Percentiles rank a stretch among this genome's conserved stretches.
Conservation (phyloP, 208 protist genomes). For the Leishmania aethiopica region DNA sequence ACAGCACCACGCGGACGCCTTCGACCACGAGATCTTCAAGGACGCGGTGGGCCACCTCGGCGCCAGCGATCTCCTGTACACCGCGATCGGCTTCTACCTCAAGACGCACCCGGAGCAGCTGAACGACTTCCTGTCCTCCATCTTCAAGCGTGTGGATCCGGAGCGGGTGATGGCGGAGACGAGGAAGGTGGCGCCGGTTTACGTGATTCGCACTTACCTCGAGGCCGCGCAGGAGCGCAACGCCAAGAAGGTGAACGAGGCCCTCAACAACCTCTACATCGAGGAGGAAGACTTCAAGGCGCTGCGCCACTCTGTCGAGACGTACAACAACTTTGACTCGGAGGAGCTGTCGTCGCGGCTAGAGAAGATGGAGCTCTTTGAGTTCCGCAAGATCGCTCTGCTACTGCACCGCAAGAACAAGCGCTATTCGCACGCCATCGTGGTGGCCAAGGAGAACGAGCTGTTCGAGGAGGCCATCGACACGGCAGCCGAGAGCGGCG, state of each 20-base stretch:
- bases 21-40: constrained; percentile 98
- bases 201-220: constrained; percentile 98
- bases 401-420: constrained; percentile 97
- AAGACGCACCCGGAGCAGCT: constrained; percentile 91
- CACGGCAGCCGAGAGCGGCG: constrained; percentile 96
- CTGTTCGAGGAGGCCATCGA: constrained; percentile 99
- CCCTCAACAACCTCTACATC: constrained; percentile 98
- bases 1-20: constrained; percentile 96
- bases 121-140: constrained; percentile 95
- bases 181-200: constrained; percentile 77
- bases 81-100: constrained; percentile 98
- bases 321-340: constrained; percentile 97
- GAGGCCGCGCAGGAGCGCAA: constrained; percentile 94
- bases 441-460: constrained; percentile 97
- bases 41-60: constrained; percentile 95
- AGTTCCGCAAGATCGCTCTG: constrained; percentile 99
- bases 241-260: constrained; percentile 97
- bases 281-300: constrained; percentile 99
- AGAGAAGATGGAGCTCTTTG: constrained; percentile 98
- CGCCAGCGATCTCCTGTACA: constrained; percentile 98
- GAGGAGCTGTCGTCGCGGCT: constrained; percentile 95
- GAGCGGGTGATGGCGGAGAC: constrained; percentile 96
- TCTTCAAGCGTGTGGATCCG: constrained; percentile 97
- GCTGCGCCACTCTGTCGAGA: constrained; percentile 95
- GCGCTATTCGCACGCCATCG: constrained; percentile 92